Conservation (phyloP, 139 green algal species). For the Diplosphaera chodatii region DNA sequence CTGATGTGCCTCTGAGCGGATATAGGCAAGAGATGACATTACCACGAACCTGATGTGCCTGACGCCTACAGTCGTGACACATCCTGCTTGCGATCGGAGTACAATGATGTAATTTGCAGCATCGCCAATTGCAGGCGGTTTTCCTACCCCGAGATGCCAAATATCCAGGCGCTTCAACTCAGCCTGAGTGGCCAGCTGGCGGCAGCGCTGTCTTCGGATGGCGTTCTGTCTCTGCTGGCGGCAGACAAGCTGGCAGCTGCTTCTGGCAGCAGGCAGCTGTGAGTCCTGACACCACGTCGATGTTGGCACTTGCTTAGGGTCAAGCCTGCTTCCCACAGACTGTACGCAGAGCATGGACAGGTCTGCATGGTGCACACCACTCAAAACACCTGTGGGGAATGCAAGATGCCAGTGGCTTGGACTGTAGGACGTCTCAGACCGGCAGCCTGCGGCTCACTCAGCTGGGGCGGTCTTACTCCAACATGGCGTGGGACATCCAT, state of each 20-base stretch:
- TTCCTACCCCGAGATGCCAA: neutral
- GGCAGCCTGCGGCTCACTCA: neutral
- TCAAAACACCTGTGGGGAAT: no score
- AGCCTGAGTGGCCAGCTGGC: neutral
- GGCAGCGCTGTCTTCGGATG: neutral
- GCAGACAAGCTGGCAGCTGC: neutral
- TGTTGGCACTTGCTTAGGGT: neutral
- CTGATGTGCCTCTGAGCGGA: neutral
- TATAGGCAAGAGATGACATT: neutral
- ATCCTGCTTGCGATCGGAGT: no score
- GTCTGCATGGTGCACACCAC: no score
- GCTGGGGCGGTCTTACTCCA: neutral
- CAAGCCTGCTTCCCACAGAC: no score
- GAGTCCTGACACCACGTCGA: neutral
- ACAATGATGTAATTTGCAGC: no score
- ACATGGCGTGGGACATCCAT: neutral
- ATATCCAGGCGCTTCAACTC: neutral
- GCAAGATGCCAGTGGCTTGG: no score
- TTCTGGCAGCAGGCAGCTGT: neutral
- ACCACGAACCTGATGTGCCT: no score
- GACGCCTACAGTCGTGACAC: no score
- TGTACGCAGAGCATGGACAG: no score
- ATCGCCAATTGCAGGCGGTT: neutral
- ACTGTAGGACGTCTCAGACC: neutral
- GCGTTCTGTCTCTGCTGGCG: neutral